Percentiles rank a stretch among this genome's conserved stretches.
Conservation (phyloP, 2,329 filamentous ascomycete genomes). For the Blastomyces parvus region DNA sequence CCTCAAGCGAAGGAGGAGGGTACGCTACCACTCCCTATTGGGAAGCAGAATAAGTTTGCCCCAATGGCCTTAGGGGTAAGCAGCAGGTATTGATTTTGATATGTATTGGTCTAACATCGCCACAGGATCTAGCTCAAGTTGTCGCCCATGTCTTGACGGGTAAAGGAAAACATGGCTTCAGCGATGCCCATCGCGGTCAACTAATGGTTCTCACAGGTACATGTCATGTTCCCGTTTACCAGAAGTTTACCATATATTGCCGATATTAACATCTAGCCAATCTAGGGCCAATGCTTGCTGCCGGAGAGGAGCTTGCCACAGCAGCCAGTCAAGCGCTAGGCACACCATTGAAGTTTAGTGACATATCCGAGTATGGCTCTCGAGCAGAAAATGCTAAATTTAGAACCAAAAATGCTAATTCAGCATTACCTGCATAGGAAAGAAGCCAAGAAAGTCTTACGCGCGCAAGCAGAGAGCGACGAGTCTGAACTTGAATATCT, state of each 20-base stretch:
- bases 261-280: neutral
- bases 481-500: conserved; percentile 40
- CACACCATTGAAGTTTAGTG: conserved; percentile 37
- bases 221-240: neutral
- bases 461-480: conserved; percentile 29
- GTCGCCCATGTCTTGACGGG: conserved; percentile 42
- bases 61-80: conserved; percentile 41
- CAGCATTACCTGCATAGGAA: conserved; percentile 11
- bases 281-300: conserved; percentile 40
- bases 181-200: conserved; percentile 44
- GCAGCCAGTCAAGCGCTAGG: conserved; percentile 40
- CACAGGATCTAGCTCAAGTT: conserved; percentile 41
- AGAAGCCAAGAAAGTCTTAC: conserved; percentile 31
- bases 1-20: conserved; percentile 39
- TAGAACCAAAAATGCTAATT: neutral
- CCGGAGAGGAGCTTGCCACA: conserved; percentile 39
- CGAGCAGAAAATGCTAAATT: neutral
- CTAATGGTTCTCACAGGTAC: conserved; percentile 44
- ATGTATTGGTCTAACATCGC: neutral
- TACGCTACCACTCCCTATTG: conserved; percentile 40
- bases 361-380: conserved; percentile 36
- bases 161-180: conserved; percentile 43
- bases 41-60: conserved; percentile 41
- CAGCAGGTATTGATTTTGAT: conserved; percentile 1
- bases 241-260: neutral